Conservation (phyloP, 2,329 filamentous ascomycete species). For the Penicillium sp. region DNA sequence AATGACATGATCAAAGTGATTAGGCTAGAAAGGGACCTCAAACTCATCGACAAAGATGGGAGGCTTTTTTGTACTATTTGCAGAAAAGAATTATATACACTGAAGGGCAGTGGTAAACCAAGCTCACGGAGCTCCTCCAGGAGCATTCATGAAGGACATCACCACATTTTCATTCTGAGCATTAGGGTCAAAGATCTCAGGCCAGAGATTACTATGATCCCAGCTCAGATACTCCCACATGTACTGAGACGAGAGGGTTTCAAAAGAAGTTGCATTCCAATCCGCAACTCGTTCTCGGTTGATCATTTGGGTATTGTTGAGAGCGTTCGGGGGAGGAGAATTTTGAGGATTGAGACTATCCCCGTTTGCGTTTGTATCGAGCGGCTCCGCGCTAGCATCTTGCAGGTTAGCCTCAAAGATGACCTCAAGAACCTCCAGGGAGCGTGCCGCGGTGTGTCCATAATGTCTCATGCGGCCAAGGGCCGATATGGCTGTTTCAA, state of each 20-base stretch:
- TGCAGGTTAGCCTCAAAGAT: conserved; percentile 10
- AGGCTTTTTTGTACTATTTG: background rate
- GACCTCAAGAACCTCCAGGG: conserved; percentile 10
- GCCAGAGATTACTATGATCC: conserved; percentile 12
- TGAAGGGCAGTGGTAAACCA: background rate
- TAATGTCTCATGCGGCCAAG: conserved; percentile 12
- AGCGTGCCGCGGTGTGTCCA: conserved; percentile 14
- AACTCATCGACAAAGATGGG: background rate
- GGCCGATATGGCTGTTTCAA: conserved; percentile 14
- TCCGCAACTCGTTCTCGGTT: conserved; percentile 2
- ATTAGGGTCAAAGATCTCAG: conserved; percentile 6
- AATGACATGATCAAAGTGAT: background rate
- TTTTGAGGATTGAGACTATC: background rate
- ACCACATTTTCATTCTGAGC: background rate
- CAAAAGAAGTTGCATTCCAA: conserved; percentile 9
- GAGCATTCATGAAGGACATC: conserved; percentile 26
- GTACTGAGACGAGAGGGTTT: conserved; percentile 8
- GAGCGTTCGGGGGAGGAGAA: background rate
- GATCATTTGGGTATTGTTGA: background rate
- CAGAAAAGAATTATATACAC: background rate
- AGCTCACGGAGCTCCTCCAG: conserved; percentile 20
- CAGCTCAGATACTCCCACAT: conserved; percentile 18
- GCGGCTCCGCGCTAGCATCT: conserved; percentile 18
- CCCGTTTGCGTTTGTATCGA: background rate
- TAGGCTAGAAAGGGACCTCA: background rate